phyloP scores from a whole-genome alignment of 2,329 filamentous ascomycete genomes.

The Monilinia polystroma region DNA sequence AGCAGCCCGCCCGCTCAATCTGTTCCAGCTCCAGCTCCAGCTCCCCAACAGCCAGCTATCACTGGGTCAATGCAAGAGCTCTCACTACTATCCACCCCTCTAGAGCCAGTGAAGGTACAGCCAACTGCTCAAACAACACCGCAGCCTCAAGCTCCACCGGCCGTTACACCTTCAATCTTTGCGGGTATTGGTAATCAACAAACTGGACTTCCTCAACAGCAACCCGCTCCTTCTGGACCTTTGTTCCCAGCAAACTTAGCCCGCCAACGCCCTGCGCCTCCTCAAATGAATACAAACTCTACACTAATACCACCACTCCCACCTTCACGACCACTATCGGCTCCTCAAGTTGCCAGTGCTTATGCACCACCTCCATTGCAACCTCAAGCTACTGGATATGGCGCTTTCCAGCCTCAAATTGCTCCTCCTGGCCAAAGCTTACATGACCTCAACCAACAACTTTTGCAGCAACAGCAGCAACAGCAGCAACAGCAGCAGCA shows the following conservation, averaged over 20 bases:
- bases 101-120: conserved; percentile 53
- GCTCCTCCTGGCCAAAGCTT: conserved; percentile 75
- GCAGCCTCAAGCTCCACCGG: conserved; percentile 41
- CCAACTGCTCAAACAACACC: conserved; percentile 37
- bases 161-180: conserved; percentile 61
- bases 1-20: conserved; percentile 42
- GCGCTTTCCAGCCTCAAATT: conserved; percentile 55
- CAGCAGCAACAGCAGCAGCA: conserved; percentile 62
- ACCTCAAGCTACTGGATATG: conserved; percentile 75
- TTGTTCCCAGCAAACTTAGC: conserved; percentile 45
- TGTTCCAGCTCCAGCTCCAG: conserved; percentile 43
- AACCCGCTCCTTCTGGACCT: conserved; percentile 25
- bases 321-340: conserved; percentile 78
- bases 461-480: conserved; percentile 54
- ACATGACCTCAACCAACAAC: conserved; percentile 56
- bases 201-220: conserved; percentile 43
- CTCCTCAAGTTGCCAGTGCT: conserved; percentile 74
- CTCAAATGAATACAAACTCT: conserved; percentile 57
- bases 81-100: conserved; percentile 59
- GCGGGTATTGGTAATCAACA: conserved; percentile 49
- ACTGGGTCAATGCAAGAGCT: conserved; percentile 71
- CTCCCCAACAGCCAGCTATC: conserved; percentile 50
- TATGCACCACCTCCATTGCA: conserved; percentile 76
- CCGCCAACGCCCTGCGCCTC: conserved; percentile 69
- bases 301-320: conserved; percentile 71